Conservation (phyloP, 2,329 filamentous ascomycete species). For the Verticillium nonalfalfae region DNA sequence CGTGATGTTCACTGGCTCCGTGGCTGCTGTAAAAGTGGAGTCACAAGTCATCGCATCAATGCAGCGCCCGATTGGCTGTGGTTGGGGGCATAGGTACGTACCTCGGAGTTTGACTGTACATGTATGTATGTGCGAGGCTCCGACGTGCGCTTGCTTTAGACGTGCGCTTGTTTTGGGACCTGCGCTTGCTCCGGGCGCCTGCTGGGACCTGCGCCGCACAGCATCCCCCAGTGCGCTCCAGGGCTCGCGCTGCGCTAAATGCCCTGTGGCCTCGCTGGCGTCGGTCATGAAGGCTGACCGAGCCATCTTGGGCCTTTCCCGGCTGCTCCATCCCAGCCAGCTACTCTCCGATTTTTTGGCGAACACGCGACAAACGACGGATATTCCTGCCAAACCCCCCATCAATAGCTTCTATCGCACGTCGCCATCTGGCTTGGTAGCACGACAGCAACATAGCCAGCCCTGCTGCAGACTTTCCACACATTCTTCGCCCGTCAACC, state of each 20-base stretch:
- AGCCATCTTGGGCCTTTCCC: background rate
- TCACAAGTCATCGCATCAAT: background rate
- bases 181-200: too few species aligned
- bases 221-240: too few species aligned
- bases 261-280: background rate
- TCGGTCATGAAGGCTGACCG: background rate
- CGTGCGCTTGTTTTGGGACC: too few species aligned
- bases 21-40: background rate
- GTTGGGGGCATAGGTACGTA: background rate
- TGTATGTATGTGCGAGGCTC: too few species aligned
- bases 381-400: background rate
- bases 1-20: background rate
- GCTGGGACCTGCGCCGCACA: too few species aligned
- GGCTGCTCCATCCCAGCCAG: background rate
- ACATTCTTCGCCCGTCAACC: too few species aligned
- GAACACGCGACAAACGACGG: background rate
- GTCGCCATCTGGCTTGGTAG: background rate
- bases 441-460: background rate
- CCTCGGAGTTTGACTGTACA: background rate
- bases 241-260: too few species aligned
- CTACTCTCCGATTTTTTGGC: background rate
- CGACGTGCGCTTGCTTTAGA: background rate
- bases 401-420: background rate
- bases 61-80: background rate
- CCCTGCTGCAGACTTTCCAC: too few species aligned